Percentiles rank a stretch among this genome's conserved stretches.
Conservation (phyloP, 805 yeast genomes). For the Diddensiella transvaalensis region DNA sequence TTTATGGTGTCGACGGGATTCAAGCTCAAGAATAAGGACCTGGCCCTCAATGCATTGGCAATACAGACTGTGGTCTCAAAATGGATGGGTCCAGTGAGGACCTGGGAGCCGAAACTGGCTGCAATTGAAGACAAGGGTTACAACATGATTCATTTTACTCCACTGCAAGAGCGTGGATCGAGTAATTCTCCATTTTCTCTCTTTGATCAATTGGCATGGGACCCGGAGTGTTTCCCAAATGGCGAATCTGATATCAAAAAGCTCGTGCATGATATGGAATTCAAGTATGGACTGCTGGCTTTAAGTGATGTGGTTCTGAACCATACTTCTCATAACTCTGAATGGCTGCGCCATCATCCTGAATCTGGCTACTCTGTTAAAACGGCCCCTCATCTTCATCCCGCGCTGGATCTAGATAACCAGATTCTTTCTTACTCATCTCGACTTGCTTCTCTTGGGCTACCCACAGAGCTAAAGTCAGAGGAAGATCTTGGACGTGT, state of each 20-base stretch:
- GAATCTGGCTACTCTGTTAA: conserved; percentile 82
- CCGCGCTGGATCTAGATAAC: conserved; percentile 82
- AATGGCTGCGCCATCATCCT: conserved; percentile 82
- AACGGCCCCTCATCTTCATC: conserved; percentile 83
- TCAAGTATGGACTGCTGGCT: conserved; percentile 60
- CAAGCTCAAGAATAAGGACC: conserved; percentile 47
- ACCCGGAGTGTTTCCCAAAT: conserved; percentile 56
- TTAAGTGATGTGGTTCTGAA: conserved; percentile 92
- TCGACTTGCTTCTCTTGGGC: conserved; percentile 52
- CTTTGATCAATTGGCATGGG: conserved; percentile 78
- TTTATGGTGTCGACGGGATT: conserved; percentile 81
- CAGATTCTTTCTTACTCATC: conserved; percentile 63
- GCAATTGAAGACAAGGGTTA: conserved; percentile 72
- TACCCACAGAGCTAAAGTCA: conserved; percentile 52
- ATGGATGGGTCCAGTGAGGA: conserved; percentile 70
- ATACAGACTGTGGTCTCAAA: conserved; percentile 85
- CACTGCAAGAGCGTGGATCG: conserved; percentile 83
- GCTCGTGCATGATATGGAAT: conserved; percentile 49
- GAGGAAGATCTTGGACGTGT: conserved; percentile 55
- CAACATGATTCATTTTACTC: conserved; percentile 96
- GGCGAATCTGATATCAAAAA: conserved; percentile 50
- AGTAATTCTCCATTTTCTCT: conserved; percentile 93
- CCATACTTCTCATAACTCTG: conserved; percentile 89
- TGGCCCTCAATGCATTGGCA: conserved; percentile 75
- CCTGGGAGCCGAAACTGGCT: conserved; percentile 67